A percentile compares a stretch with the other conserved stretches of the same genome.
Evolutionary conservation across 495 filamentous ascomycete species (phyloP).

Genomic region (Penicillium macrosclerotiorum): DNA sequence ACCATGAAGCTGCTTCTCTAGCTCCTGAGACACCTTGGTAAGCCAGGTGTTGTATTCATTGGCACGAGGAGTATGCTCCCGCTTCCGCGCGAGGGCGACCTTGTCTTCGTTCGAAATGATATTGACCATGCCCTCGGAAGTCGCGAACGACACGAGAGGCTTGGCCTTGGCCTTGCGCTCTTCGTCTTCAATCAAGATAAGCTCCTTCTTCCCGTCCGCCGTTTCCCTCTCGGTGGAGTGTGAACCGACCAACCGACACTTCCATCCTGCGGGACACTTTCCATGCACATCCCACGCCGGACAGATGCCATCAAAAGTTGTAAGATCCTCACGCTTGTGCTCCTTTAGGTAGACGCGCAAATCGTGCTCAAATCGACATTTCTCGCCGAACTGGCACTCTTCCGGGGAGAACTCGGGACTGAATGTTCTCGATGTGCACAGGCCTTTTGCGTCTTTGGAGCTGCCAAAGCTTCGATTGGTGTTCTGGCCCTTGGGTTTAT

Average conservation of each 20-base stretch:
- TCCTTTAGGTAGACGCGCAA: slow-evolving; percentile 80
- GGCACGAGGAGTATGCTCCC: slow-evolving; percentile 63
- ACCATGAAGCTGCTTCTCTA: slow-evolving; percentile 47
- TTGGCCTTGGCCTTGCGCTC: slow-evolving; percentile 43
- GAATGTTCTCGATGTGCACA: slow-evolving; percentile 69
- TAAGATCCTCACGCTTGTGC: slow-evolving; percentile 75
- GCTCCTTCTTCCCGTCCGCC: slow-evolving; percentile 76
- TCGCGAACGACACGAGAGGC: slow-evolving; percentile 31
- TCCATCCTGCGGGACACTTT: slow-evolving; percentile 81
- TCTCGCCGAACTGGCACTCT: slow-evolving; percentile 70
- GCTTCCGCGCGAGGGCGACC: slow-evolving; percentile 64
- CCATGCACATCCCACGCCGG: slow-evolving; percentile 76
- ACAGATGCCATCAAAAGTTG: slow-evolving; percentile 70
- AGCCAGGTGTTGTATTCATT: slow-evolving; percentile 76
- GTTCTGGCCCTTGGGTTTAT: slow-evolving; percentile 79
- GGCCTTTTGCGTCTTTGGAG: slow-evolving; percentile 70
- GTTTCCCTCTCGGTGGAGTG: slow-evolving; percentile 74
- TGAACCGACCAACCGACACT: slow-evolving; percentile 80
- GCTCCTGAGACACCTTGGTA: slow-evolving; percentile 54
- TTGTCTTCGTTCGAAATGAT: slow-evolving; percentile 64
- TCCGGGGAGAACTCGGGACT: slow-evolving; percentile 71
- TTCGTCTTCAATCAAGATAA: slow-evolving; percentile 64
- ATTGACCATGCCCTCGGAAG: slow-evolving; percentile 71
- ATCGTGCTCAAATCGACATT: slow-evolving; percentile 77
- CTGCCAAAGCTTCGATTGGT: slow-evolving; percentile 79